Conservation (phyloP, 768 basidiomycete species). For the Mycena belliarum region DNA sequence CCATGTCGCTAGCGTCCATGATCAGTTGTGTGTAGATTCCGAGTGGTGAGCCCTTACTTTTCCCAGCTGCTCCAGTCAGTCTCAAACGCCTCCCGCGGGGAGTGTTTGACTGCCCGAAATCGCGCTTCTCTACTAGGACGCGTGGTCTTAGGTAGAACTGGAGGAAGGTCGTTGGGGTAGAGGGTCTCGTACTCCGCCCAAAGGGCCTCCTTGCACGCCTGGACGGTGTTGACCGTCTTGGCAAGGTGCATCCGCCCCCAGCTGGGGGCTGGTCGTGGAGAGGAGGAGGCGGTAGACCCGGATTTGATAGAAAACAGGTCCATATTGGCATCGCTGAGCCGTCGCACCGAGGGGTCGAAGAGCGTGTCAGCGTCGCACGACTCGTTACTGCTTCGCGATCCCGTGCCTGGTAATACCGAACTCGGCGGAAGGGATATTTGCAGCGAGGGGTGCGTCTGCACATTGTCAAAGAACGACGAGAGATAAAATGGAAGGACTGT, state of each 20-base stretch:
- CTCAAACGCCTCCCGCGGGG: slow-evolving; percentile 63
- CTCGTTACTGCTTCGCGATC: slow-evolving; percentile 16
- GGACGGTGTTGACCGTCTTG: slow-evolving; percentile 54
- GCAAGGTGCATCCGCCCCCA: slow-evolving; percentile 70
- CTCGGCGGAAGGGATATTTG: slow-evolving; percentile 16
- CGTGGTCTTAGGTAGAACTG: slow-evolving; percentile 37
- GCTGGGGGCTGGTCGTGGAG: slow-evolving; percentile 33
- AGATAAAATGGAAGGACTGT: slow-evolving; percentile 71
- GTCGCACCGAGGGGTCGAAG: slow-evolving; percentile 25
- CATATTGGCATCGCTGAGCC: slow-evolving; percentile 21
- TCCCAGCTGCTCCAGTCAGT: slow-evolving; percentile 70
- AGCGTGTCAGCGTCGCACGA: slow-evolving; percentile 28
- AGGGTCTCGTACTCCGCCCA: slow-evolving; percentile 62
- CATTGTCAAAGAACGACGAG: slow-evolving; percentile 53
- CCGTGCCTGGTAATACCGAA: slow-evolving; percentile 2
- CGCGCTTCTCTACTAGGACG: slow-evolving; percentile 30
- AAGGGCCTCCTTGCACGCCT: slow-evolving; percentile 69
- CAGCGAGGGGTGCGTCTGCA: slow-evolving; percentile 40
- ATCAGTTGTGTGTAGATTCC: not conserved
- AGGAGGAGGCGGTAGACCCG: slow-evolving; percentile 17
- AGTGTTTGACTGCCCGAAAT: slow-evolving; percentile 22
- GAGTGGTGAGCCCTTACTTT: slow-evolving; percentile 52
- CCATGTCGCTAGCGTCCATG: slow-evolving; percentile 70
- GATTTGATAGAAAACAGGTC: slow-evolving; percentile 21
- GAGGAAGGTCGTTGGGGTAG: slow-evolving; percentile 40